Conservation (phyloP, 257 asterid species). For the Apocynum venetum region DNA sequence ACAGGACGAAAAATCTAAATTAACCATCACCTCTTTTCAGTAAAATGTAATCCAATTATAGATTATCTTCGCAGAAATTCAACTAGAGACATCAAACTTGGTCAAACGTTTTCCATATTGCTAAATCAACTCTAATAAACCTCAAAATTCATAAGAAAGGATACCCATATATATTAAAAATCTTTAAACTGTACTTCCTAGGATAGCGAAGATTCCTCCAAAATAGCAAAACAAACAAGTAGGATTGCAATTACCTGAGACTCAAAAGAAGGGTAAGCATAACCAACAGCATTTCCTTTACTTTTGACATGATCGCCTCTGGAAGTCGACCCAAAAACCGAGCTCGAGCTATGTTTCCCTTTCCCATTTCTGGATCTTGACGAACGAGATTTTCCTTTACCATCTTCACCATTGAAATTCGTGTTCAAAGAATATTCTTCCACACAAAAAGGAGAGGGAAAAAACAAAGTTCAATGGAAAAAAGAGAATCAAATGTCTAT, state of each 20-base stretch:
- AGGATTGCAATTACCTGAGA: conserved; percentile 44
- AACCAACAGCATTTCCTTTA: conserved; percentile 48
- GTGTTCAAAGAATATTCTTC: conserved; percentile 15
- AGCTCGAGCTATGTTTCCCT: conserved; percentile 28
- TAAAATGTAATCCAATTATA: too few species aligned
- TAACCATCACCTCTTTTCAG: too few species aligned
- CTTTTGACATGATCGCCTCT: conserved; percentile 29
- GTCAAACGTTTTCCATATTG: neutral
- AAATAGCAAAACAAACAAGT: neutral
- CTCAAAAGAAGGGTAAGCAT: conserved; percentile 39
- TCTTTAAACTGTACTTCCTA: too few species aligned
- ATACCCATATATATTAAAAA: neutral
- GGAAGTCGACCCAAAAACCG: conserved; percentile 26
- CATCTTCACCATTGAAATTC: conserved; percentile 41
- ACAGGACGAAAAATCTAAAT: neutral
- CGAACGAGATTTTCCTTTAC: conserved; percentile 17
- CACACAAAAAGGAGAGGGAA: conserved; percentile 5
- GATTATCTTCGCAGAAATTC: neutral
- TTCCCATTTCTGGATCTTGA: conserved; percentile 38
- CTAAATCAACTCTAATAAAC: neutral
- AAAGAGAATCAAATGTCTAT: neutral
- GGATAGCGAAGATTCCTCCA: neutral
- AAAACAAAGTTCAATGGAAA: neutral
- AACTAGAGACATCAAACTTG: neutral
- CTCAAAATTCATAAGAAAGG: neutral